Conservation (phyloP, 345 rosid species). For the Hibiscus mutabilis region DNA sequence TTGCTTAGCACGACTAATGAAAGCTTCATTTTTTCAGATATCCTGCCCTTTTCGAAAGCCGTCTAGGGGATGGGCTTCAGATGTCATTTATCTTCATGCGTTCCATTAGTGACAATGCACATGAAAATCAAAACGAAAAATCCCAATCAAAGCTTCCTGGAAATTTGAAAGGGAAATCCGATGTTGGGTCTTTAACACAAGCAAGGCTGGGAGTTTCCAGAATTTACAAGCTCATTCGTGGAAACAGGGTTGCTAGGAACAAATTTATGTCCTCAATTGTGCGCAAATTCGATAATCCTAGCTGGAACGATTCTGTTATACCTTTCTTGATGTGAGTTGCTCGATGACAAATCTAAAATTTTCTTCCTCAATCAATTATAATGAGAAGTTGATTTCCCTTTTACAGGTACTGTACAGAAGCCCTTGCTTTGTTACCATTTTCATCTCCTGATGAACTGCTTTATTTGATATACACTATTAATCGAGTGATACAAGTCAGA, state of each 20-base stretch:
- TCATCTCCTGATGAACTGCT: conserved; percentile 94
- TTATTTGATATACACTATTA: conserved; percentile 79
- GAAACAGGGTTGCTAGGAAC: conserved; percentile 82
- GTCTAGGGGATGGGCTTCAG: conserved; percentile 97
- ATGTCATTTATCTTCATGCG: conserved; percentile 80
- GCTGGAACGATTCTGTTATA: conserved; percentile 53
- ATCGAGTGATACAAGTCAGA: conserved; percentile 90
- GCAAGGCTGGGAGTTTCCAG: conserved; percentile 95
- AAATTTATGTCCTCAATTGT: conserved; percentile 95
- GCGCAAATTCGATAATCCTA: conserved; percentile 88
- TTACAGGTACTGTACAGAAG: conserved; percentile 90
- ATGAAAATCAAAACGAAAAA: conserved; percentile 35
- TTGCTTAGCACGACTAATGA: conserved; percentile 18
- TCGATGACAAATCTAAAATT: conserved; percentile 1
- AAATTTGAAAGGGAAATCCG: conserved; percentile 56
- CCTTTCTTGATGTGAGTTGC: conserved; percentile 78
- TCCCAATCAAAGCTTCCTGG: conserved; percentile 46
- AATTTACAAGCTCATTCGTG: conserved; percentile 94
- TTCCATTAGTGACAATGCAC: conserved; percentile 34
- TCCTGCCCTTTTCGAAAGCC: conserved; percentile 95
- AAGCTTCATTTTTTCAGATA: conserved; percentile 52
- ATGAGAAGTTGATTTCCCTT: conserved; percentile 16
- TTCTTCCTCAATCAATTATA: conserved; percentile 5
- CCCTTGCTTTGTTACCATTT: conserved; percentile 89
- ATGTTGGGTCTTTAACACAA: conserved; percentile 60